Evolutionary conservation across 108 stramenopile species (phyloP), one percentile per base, ranked within the genome.

Genomic region (Hondaea fermentalgiana): DNA sequence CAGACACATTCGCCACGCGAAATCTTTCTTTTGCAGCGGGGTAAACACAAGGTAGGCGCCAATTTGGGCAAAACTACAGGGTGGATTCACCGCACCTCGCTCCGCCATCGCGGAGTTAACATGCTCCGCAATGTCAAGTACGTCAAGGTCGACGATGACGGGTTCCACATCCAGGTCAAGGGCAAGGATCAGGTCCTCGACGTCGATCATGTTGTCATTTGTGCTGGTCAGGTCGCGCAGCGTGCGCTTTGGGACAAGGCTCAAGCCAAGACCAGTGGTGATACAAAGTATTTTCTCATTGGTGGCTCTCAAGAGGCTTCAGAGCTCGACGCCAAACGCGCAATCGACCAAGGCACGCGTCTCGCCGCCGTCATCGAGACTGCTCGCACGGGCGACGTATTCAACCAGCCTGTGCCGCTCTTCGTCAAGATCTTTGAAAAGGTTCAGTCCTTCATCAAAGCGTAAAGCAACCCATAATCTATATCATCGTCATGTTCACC

Each of bases 341-440:
- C 98, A 28, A 98, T 99, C 90, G 98, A 99, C 90, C 98, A 98
- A 96, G 98, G 97, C 49, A 97, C 96, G 19, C 92, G 98, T 72
- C 93, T 99, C 35, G 98, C 98, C 2, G 93, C 93, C 6, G 53
- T 21, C 43, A 83, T 93, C 3, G 93, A 93, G 60, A 88, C 83
- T 16, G 92, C 93, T 4, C 57, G 88, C 58, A 59, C 91, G 23
- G 93, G 93, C 28, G 55, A 92, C 19, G 93, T 92, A 14, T 93
- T 90, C 60, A 90, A 91, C 42, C 91, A 92, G 25, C 93, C 93
- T 45, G 88, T 92, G 72, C 19, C 44, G 4, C 53, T 90, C 29
- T 89, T 60, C 72, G 60, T 88, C 5, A 90, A 91, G 90, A 87
- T 90, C 60, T 83, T 53, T 35, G 17, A 23, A 42, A 69, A 69